phyloP scores from a whole-genome alignment of 2,329 filamentous ascomycete genomes.

The Colletotrichum godetiae region DNA sequence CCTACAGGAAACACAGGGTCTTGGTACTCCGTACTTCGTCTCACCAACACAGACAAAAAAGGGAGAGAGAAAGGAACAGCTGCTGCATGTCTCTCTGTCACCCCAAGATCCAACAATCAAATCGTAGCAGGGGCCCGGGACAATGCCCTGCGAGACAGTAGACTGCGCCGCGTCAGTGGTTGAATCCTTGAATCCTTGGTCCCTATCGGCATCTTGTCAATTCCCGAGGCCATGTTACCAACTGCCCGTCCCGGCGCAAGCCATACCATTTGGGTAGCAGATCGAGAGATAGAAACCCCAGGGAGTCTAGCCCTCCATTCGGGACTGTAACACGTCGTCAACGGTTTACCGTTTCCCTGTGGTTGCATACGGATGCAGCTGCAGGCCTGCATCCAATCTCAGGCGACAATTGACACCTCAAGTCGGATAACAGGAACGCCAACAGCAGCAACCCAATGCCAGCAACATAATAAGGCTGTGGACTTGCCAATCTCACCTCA shows the following conservation, averaged over 20 bases:
- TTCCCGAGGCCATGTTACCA: slow-evolving; percentile 11
- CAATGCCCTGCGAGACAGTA: slow-evolving; percentile 15
- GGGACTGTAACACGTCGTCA: background rate
- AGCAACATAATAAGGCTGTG: background rate
- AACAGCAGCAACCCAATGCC: background rate
- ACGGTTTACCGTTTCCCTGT: background rate
- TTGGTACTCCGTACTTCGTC: background rate
- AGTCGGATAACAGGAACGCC: background rate
- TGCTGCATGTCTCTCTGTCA: background rate
- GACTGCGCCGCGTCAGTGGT: background rate
- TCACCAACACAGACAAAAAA: background rate
- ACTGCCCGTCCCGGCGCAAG: background rate
- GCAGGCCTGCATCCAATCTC: background rate
- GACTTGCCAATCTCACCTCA: background rate
- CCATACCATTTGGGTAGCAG: background rate
- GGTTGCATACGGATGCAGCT: background rate
- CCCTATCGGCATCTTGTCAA: slow-evolving; percentile 25
- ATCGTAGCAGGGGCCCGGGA: slow-evolving; percentile 9
- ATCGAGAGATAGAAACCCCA: background rate
- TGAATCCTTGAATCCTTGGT: background rate
- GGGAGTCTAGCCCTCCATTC: background rate
- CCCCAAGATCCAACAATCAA: background rate
- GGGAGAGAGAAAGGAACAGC: background rate
- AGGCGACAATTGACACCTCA: background rate
- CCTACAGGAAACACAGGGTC: background rate